A percentile compares a stretch with the other conserved stretches of the same genome.
These are phyloP conservation scores for Trebouxia sp. DNA, from an alignment of 139 green algal genomes.

Conservation along the genomic window DNA sequence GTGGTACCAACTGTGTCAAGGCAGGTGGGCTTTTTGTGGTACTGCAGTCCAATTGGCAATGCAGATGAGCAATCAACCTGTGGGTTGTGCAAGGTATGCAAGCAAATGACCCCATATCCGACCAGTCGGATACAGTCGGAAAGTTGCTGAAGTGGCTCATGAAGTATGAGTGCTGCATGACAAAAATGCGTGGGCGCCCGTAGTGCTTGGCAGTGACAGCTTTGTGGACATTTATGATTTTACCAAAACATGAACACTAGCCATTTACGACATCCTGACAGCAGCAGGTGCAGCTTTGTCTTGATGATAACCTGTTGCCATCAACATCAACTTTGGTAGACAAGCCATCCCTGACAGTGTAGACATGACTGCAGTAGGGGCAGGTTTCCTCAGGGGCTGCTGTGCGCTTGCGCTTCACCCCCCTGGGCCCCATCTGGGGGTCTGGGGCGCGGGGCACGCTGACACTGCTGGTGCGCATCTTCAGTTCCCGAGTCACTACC, in stretches of 20 bases:
- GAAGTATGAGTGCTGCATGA: no score
- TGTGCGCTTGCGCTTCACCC: slow-evolving; percentile 39
- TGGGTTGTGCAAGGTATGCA: no score
- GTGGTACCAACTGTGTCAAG: not conserved
- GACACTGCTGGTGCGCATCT: not conserved
- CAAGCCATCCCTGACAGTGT: slow-evolving; percentile 55
- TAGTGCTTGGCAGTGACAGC: no score
- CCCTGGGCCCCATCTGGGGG: not conserved
- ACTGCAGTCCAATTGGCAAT: slow-evolving; percentile 16
- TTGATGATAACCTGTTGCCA: slow-evolving; percentile 32
- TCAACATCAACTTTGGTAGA: slow-evolving; percentile 34
- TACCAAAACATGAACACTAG: no score
- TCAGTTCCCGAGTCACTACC: not conserved
- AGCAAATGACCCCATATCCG: no score
- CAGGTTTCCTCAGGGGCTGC: slow-evolving; percentile 43
- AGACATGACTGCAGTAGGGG: slow-evolving; percentile 52
- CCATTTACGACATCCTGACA: no score
- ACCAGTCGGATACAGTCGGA: no score
- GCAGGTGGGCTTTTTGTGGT: no score
- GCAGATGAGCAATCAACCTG: not conserved
- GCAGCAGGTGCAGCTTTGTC: no score
- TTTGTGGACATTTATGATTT: no score
- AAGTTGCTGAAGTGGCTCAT: no score
- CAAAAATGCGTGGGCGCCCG: no score
- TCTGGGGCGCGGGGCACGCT: not conserved